Percentiles rank a stretch among this genome's conserved stretches.
Conservation (phyloP, 768 basidiomycete species). For the Tulasnella sp. region DNA sequence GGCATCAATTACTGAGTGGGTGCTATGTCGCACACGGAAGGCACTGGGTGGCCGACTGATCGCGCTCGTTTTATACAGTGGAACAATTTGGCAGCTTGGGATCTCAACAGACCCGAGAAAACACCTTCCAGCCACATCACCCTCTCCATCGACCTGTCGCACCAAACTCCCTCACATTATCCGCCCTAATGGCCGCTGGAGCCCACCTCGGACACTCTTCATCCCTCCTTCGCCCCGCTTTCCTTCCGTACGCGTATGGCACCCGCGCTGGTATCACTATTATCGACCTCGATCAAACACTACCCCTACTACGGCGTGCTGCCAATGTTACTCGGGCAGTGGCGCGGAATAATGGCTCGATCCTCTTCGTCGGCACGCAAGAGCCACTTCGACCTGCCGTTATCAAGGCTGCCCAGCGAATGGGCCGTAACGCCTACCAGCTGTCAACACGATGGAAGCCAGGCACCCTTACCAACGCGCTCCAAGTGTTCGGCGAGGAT, state of each 20-base stretch:
- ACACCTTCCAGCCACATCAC: constrained; percentile 74
- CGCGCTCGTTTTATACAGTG: constrained; percentile 48
- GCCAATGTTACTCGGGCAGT: constrained; percentile 84
- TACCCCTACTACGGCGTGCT: constrained; percentile 89
- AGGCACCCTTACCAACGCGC: constrained; percentile 90
- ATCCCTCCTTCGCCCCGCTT: constrained; percentile 84
- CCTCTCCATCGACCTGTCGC: constrained; percentile 62
- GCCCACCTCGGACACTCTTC: constrained; percentile 92
- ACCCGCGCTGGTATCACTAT: constrained; percentile 85
- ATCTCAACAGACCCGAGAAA: constrained; percentile 71
- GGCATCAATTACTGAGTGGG: constrained; percentile 3
- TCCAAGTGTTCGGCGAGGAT: constrained; percentile 68
- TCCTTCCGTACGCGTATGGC: constrained; percentile 91
- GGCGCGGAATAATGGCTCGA: constrained; percentile 75
- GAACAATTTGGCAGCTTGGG: constrained; percentile 69
- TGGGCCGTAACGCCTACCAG: constrained; percentile 80
- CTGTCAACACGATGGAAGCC: constrained; percentile 91
- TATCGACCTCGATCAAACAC: constrained; percentile 92
- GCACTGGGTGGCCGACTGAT: neutral
- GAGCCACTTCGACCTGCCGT: constrained; percentile 75
- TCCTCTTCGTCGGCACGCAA: constrained; percentile 90
- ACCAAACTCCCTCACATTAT: constrained; percentile 72
- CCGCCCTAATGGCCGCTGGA: constrained; percentile 87
- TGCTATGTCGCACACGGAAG: neutral
- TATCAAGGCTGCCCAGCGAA: constrained; percentile 73